Conservation (phyloP, 371 early-diverging fungal species). For the Rhizopus delemar region DNA sequence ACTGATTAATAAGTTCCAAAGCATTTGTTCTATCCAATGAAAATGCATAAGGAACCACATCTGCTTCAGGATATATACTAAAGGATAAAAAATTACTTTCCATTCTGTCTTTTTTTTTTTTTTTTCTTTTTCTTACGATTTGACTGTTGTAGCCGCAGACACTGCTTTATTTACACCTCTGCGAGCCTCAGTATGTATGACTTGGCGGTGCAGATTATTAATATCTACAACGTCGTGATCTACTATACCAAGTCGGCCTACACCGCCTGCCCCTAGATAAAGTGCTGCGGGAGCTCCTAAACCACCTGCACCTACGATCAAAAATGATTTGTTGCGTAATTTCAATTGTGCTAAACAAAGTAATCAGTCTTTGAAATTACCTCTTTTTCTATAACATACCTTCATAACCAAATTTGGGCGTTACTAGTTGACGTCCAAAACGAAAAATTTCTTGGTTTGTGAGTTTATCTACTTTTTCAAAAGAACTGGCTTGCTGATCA, state of each 20-base stretch:
- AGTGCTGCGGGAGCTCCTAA: slow-evolving; percentile 90
- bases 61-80: slow-evolving; percentile 60
- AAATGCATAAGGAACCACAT: slow-evolving; percentile 56
- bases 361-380: not conserved
- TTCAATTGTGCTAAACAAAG: slow-evolving; percentile 74
- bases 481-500: slow-evolving; percentile 8
- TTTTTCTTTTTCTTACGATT: slow-evolving; percentile 43
- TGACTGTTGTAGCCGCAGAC: slow-evolving; percentile 70
- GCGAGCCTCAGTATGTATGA: slow-evolving; percentile 83
- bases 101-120: not conserved
- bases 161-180: slow-evolving; percentile 81
- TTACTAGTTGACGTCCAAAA: slow-evolving; percentile 93
- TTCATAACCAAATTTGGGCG: slow-evolving; percentile 81
- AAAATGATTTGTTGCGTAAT: slow-evolving; percentile 74
- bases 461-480: slow-evolving; percentile 32
- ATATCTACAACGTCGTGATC: slow-evolving; percentile 96
- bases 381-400: slow-evolving; percentile 42
- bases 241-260: slow-evolving; percentile 90
- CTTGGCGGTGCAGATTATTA: slow-evolving; percentile 96
- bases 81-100: slow-evolving; percentile 1
- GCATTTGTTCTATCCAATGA: slow-evolving; percentile 71
- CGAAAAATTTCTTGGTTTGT: slow-evolving; percentile 76
- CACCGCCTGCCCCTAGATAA: slow-evolving; percentile 93
- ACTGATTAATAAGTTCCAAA: slow-evolving; percentile 55
- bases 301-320: slow-evolving; percentile 98